Evolutionary conservation across 768 basidiomycete genomes (phyloP).

Genomic region (Hypholoma fasciculare): DNA sequence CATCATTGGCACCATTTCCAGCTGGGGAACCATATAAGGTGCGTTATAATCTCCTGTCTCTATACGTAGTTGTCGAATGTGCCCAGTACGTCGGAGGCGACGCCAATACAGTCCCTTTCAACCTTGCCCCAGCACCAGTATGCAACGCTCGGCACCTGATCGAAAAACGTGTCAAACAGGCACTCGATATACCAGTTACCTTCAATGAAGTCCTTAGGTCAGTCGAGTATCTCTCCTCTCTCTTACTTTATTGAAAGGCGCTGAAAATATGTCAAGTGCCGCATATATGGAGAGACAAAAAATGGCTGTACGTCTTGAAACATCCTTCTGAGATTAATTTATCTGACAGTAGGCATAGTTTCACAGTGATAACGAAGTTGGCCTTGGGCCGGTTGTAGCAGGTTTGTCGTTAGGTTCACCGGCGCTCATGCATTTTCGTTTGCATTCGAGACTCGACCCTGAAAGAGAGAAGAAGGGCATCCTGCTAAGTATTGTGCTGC

Average conservation of each 20-base stretch:
- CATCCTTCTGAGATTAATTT: not conserved
- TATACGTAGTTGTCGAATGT: not conserved
- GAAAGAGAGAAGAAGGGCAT: constrained; percentile 30
- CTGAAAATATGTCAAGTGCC: constrained; percentile 38
- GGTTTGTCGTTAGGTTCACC: constrained; percentile 77
- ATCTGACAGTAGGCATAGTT: constrained; percentile 43
- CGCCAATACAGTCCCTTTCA: constrained; percentile 68
- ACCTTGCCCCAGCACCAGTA: constrained; percentile 58
- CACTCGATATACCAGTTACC: constrained; percentile 34
- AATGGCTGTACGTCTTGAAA: constrained; percentile 62
- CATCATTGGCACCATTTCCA: constrained; percentile 23
- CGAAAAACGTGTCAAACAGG: constrained; percentile 47
- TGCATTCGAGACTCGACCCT: constrained; percentile 37
- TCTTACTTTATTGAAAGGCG: not conserved
- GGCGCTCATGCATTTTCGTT: constrained; percentile 79
- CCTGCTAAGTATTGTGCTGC: constrained; percentile 57
- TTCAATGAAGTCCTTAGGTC: constrained; percentile 81
- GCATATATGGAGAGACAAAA: constrained; percentile 86
- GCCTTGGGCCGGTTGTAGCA: constrained; percentile 71
- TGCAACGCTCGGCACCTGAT: constrained; percentile 59
- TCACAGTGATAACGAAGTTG: constrained; percentile 77
- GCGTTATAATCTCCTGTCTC: constrained; percentile 8
- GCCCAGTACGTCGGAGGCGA: constrained; percentile 76
- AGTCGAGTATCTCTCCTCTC: not conserved
- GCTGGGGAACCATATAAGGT: constrained; percentile 85